These are phyloP conservation scores for Fusarium algeriense DNA, from an alignment of 2,329 filamentous ascomycete genomes.

Conservation along the genomic window DNA sequence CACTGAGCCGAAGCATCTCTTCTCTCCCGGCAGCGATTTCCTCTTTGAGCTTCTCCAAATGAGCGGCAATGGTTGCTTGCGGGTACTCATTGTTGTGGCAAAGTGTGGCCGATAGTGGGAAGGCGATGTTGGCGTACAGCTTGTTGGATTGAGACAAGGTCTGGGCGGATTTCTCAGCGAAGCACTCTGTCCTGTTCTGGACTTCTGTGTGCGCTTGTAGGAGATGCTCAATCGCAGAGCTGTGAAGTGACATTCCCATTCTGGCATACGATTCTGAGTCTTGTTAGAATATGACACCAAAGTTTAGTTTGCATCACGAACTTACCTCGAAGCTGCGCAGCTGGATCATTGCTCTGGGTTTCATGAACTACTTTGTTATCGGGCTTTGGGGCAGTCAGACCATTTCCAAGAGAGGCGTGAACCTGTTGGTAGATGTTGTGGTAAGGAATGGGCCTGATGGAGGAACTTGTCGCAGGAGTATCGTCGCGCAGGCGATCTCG, in stretches of 20 bases:
- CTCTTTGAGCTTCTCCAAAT: slow-evolving; percentile 41
- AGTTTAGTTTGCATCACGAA: neutral
- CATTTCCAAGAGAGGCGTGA: slow-evolving; percentile 34
- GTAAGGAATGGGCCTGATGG: slow-evolving; percentile 5
- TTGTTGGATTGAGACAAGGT: slow-evolving; percentile 31
- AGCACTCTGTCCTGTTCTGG: slow-evolving; percentile 33
- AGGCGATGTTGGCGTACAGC: slow-evolving; percentile 50
- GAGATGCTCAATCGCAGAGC: slow-evolving; percentile 32
- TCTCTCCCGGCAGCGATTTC: slow-evolving; percentile 41
- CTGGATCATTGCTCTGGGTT: neutral
- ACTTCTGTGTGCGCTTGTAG: slow-evolving; percentile 41
- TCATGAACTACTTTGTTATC: neutral
- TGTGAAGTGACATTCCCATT: slow-evolving; percentile 28
- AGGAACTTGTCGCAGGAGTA: slow-evolving; percentile 9
- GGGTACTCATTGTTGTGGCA: slow-evolving; percentile 46
- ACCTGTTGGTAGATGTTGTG: slow-evolving; percentile 45
- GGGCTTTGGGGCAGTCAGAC: neutral
- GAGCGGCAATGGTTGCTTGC: slow-evolving; percentile 44
- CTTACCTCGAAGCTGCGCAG: slow-evolving; percentile 41
- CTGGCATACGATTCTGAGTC: slow-evolving; percentile 42
- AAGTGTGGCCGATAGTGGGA: slow-evolving; percentile 50
- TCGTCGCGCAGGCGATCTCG: slow-evolving; percentile 48
- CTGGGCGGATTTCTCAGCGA: slow-evolving; percentile 34
- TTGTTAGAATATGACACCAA: neutral
- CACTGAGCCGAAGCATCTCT: slow-evolving; percentile 39